These are phyloP conservation scores for Delphinella strobiligena DNA, from an alignment of 2,329 filamentous ascomycete species.

Conservation along the genomic window DNA sequence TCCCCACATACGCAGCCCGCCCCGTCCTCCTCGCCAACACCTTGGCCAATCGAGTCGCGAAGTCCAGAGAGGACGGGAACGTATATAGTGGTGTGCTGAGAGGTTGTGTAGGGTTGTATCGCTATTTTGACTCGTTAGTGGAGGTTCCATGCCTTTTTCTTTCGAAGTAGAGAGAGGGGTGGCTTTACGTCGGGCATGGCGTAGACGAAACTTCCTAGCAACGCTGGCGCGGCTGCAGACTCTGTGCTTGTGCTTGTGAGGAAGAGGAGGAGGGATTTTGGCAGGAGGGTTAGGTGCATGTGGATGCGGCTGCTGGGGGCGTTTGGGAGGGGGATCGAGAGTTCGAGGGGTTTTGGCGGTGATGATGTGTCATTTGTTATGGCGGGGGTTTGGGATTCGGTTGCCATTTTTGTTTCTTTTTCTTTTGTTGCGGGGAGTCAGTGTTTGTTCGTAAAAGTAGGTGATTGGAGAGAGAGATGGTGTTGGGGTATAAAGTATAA, in stretches of 20 bases:
- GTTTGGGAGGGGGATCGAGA: constrained; percentile 46
- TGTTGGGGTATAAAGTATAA: not conserved
- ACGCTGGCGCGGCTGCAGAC: constrained; percentile 23
- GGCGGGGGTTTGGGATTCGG: not conserved
- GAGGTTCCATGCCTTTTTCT: constrained; percentile 17
- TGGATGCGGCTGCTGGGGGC: constrained; percentile 46
- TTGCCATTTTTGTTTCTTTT: not conserved
- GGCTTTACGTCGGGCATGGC: constrained; percentile 69
- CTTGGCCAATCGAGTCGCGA: constrained; percentile 74
- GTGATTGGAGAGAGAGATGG: not conserved
- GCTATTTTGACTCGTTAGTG: constrained; percentile 19
- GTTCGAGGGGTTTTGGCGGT: constrained; percentile 32
- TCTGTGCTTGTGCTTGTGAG: constrained; percentile 42
- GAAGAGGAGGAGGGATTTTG: constrained; percentile 43
- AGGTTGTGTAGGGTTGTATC: constrained; percentile 41
- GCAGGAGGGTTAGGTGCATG: constrained; percentile 44
- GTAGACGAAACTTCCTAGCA: constrained; percentile 84
- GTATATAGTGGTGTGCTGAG: constrained; percentile 70
- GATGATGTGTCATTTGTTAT: constrained; percentile 2
- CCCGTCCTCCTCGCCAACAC: constrained; percentile 61
- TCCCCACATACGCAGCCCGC: constrained; percentile 79
- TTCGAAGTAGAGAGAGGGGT: not conserved
- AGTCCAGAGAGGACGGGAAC: constrained; percentile 67
- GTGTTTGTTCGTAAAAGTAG: too few species aligned
- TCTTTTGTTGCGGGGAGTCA: too few species aligned